Evolutionary conservation across 1,139 yeast genomes (phyloP).

Genomic region (Hyphopichia fennica): DNA sequence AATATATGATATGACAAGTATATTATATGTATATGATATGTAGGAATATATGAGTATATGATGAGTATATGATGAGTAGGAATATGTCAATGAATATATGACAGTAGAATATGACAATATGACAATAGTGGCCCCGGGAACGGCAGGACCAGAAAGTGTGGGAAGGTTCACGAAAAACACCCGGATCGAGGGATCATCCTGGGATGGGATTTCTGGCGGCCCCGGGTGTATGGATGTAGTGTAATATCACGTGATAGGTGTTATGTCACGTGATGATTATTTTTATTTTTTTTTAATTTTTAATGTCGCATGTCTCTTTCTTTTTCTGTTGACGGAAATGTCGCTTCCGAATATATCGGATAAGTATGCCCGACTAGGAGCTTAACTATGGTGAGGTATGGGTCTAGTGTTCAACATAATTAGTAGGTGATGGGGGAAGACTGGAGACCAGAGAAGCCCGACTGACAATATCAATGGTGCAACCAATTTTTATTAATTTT

Average conservation of each 20-base stretch:
- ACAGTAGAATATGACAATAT: not conserved
- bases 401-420: too few species aligned
- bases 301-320: not conserved
- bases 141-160: not conserved
- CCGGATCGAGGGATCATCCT: not conserved
- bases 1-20: too few species aligned
- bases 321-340: constrained; percentile 14
- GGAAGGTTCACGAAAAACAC: too few species aligned
- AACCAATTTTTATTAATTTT: not conserved
- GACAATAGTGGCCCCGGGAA: not conserved
- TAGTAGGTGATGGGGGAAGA: too few species aligned
- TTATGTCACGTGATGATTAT: not conserved
- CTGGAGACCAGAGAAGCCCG: too few species aligned
- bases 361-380: not conserved
- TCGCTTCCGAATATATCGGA: constrained; percentile 17
- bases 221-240: not conserved
- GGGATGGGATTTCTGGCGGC: not conserved
- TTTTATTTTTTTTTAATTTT: not conserved
- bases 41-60: too few species aligned
- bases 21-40: too few species aligned
- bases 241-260: not conserved
- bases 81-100: too few species aligned
- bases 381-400: too few species aligned
- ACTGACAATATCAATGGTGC: too few species aligned
- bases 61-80: too few species aligned